Evolutionary conservation across 2,329 filamentous ascomycete genomes (phyloP).

Genomic region (Alternaria rosae): DNA sequence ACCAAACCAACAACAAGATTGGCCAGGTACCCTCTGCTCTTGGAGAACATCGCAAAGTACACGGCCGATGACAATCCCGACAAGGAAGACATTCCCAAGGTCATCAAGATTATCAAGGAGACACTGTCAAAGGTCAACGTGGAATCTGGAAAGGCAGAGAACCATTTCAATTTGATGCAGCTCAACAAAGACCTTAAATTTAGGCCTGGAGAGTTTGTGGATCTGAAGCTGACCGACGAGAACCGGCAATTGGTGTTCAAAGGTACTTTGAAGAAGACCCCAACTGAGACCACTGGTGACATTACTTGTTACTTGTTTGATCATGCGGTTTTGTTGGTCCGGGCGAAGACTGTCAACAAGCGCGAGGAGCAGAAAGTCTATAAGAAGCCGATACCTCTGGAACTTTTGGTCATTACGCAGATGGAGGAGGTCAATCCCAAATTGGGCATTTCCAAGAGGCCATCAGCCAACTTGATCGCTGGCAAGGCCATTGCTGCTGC

Average conservation of each 20-base stretch:
- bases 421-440: constrained; percentile 96
- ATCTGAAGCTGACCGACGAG: constrained; percentile 92
- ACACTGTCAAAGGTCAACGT: constrained; percentile 88
- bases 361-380: constrained; percentile 95
- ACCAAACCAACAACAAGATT: constrained; percentile 97
- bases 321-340: constrained; percentile 89
- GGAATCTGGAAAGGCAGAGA: constrained; percentile 96
- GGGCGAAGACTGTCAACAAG: constrained; percentile 91
- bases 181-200: constrained; percentile 93
- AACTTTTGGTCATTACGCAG: constrained; percentile 90
- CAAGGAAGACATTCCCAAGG: constrained; percentile 89
- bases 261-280: constrained; percentile 89
- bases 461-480: constrained; percentile 78
- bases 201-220: constrained; percentile 86
- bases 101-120: constrained; percentile 84
- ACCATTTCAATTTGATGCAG: constrained; percentile 92
- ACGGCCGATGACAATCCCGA: constrained; percentile 89
- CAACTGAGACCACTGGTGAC: constrained; percentile 80
- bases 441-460: constrained; percentile 79
- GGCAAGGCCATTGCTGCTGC: constrained; percentile 58
- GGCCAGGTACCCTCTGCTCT: constrained; percentile 87
- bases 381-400: constrained; percentile 90
- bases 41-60: constrained; percentile 91
- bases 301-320: constrained; percentile 97
- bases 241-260: constrained; percentile 94